phyloP scores from a whole-genome alignment of 2,329 filamentous ascomycete species.

The Berkeleyomyces rouxiae region DNA sequence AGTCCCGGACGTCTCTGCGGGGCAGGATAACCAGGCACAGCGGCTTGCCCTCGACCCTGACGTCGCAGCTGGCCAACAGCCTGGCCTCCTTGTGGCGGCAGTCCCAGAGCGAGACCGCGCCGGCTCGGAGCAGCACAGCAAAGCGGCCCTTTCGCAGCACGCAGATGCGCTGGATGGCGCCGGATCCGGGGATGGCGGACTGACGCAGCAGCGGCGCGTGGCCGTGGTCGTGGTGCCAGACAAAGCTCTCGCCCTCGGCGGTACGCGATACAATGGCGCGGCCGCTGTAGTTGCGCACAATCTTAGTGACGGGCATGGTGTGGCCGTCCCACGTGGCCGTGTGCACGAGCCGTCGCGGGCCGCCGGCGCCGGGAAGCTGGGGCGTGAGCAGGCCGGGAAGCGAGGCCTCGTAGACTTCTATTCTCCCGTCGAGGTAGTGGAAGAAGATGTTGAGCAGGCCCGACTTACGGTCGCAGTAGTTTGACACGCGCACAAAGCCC shows the following conservation, averaged over 20 bases:
- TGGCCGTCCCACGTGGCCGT: slow-evolving; percentile 71
- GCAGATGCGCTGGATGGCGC: slow-evolving; percentile 66
- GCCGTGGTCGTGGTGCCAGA: slow-evolving; percentile 56
- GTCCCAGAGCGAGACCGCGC: slow-evolving; percentile 63
- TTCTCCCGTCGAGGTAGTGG: slow-evolving; percentile 71
- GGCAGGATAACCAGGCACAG: slow-evolving; percentile 68
- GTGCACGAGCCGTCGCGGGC: slow-evolving; percentile 41
- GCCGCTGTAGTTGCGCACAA: slow-evolving; percentile 71
- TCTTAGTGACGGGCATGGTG: slow-evolving; percentile 62
- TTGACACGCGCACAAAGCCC: slow-evolving; percentile 4
- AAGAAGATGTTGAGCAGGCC: slow-evolving; percentile 39
- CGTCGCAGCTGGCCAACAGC: slow-evolving; percentile 36
- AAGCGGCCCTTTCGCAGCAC: slow-evolving; percentile 62
- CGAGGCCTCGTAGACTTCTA: slow-evolving; percentile 66
- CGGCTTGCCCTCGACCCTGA: slow-evolving; percentile 44
- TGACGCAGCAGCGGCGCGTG: slow-evolving; percentile 30
- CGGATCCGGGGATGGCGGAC: slow-evolving; percentile 48
- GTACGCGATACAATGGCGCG: slow-evolving; percentile 69
- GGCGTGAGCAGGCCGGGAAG: slow-evolving; percentile 71
- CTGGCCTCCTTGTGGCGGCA: slow-evolving; percentile 42
- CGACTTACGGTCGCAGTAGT: background rate
- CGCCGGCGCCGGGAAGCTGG: slow-evolving; percentile 25
- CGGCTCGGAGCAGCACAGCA: slow-evolving; percentile 61
- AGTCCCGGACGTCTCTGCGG: slow-evolving; percentile 36
- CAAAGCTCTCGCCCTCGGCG: slow-evolving; percentile 56